A percentile compares a stretch with the other conserved stretches of the same genome.
Evolutionary conservation across 2,329 filamentous ascomycete genomes (phyloP).

Genomic region (Colletotrichum zoysiae): DNA sequence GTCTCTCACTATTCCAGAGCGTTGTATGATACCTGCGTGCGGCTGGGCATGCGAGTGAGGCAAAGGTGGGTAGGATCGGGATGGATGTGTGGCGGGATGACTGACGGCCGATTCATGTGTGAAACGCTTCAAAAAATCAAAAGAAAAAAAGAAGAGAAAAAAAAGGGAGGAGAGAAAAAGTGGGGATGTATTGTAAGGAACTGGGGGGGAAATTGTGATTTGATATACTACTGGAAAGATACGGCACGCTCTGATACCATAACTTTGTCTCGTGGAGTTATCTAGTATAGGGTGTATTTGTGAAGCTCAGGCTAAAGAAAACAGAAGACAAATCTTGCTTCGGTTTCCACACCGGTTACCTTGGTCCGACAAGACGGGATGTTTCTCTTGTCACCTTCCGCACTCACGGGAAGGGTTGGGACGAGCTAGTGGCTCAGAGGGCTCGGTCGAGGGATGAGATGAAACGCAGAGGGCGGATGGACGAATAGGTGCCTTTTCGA

Average conservation of each 20-base stretch:
- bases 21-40: background rate
- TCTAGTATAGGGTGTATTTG: background rate
- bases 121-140: conserved; percentile 12
- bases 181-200: conserved; percentile 5
- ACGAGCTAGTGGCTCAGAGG: conserved; percentile 38
- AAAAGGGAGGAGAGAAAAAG: no score
- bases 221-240: conserved; percentile 23
- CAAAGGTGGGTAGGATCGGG: conserved; percentile 1
- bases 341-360: conserved; percentile 26
- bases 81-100: conserved; percentile 26
- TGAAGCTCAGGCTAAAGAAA: background rate
- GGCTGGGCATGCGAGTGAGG: background rate
- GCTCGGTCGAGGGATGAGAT: conserved; percentile 36
- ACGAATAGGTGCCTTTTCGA: background rate
- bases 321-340: conserved; percentile 15
- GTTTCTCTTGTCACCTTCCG: conserved; percentile 36
- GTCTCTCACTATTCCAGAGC: background rate
- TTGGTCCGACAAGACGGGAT: conserved; percentile 31
- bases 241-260: conserved; percentile 36
- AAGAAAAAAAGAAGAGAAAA: background rate
- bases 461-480: conserved; percentile 21
- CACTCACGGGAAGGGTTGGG: conserved; percentile 26
- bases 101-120: conserved; percentile 37
- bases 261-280: conserved; percentile 10
- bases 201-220: background rate